Base-by-base conservation (phyloP, 495 filamentous ascomycete genomes). In the Tuber borchii region DNA sequence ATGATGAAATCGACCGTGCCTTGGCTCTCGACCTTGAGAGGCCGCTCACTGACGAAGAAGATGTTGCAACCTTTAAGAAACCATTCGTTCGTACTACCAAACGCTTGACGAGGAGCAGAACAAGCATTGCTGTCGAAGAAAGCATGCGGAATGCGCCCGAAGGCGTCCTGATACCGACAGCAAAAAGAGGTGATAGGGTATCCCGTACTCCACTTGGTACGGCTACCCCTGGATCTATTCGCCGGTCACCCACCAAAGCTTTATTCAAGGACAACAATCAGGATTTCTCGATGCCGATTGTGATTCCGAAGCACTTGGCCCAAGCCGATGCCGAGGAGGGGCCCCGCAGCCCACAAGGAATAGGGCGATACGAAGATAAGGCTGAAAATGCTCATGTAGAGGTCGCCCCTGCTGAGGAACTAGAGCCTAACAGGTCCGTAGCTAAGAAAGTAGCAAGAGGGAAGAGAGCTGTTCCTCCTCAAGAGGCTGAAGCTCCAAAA, bases 1-100 rank as follows among this genome's bases (percentile, higher is more conserved):
- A 94, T 72, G 89, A 90, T 4, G 91, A 92, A 72, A 86, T 93
- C 45, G 90, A 93, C n/a, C 87, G 88, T 39, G 89, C 87, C 44
- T 85, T 93, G 3, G 88, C 90, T 77, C 89, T 89, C 31, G 91
- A 92, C 68, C 87, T 92, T 26, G 90, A 90, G 22, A 84, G 87
- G 48, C 88, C 85, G 9, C 76, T 90, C 17, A 88, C 86, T 16
- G 88, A 90, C 72, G 89, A 89, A 39, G 89, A 90, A 69, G 83
- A 74, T 10, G 73, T 71, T 19, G 74, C 83, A 61, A 70, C 70
- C 51, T 77, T 76, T 48, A 77, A 74, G 68, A 79, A 74, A 39
- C 82, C 79, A 5, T 83, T 83, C 73, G 76, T 83, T 37, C 78
- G 81, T 14, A 75, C 73, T 4, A 76, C 43, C 14, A 83, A 79